These are phyloP conservation scores for Carnegiea gigantea DNA, from an alignment of 179 eudicot genomes.

Conservation along the genomic window DNA sequence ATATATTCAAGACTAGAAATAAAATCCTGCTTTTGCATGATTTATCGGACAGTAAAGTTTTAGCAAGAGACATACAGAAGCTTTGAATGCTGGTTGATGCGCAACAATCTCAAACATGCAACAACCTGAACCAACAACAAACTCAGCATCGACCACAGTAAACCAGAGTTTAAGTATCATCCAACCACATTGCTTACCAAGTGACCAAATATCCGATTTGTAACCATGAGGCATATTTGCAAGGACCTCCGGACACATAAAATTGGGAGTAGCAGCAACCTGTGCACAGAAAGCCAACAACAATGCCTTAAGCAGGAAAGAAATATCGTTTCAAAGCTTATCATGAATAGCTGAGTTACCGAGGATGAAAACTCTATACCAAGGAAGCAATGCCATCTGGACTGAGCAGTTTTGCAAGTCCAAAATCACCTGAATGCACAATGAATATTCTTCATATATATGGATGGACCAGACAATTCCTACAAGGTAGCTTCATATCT, in stretches of 20 bases:
- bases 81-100: conserved; percentile 83
- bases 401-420: conserved; percentile 75
- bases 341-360: not conserved
- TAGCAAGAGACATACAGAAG: conserved; percentile 56
- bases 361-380: conserved; percentile 35
- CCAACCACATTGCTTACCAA: conserved; percentile 50
- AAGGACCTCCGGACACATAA: conserved; percentile 97
- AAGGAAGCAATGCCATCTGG: conserved; percentile 67
- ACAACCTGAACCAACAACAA: conserved; percentile 51
- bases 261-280: conserved; percentile 83
- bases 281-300: conserved; percentile 22
- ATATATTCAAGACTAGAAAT: not conserved
- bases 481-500: not conserved
- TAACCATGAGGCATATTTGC: conserved; percentile 83
- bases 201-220: conserved; percentile 98
- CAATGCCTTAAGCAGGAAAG: conserved; percentile 6
- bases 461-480: not conserved
- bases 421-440: conserved; percentile 73
- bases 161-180: not conserved
- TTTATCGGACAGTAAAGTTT: not conserved
- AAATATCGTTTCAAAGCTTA: not conserved
- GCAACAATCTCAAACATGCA: conserved; percentile 93
- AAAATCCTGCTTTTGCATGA: not conserved
- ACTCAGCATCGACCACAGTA: conserved; percentile 7
- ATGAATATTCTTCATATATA: conserved; percentile 12